A percentile compares a stretch with the other conserved stretches of the same genome.
Evolutionary conservation across 257 asterid species (phyloP).

Genomic region (Jacaranda copaia): DNA sequence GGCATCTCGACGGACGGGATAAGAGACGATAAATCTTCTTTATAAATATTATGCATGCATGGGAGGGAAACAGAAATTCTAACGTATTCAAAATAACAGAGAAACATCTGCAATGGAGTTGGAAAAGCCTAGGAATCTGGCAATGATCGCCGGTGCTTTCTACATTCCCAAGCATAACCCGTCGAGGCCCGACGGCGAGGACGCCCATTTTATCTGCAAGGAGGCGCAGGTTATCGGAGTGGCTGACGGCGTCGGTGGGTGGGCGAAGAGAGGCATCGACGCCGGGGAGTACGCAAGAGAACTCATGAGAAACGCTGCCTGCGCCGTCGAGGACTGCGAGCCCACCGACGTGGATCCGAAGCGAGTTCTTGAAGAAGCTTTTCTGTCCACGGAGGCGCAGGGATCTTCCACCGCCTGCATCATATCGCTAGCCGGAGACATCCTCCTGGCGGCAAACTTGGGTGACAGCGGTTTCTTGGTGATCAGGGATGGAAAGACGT

Average conservation of each 20-base stretch:
- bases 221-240: conserved; percentile 45
- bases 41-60: too few relatives aligned
- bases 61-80: too few relatives aligned
- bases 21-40: too few relatives aligned
- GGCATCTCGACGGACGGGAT: too few relatives aligned
- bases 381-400: neutral
- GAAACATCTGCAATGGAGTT: neutral
- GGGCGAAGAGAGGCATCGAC: conserved; percentile 42
- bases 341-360: conserved; percentile 26
- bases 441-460: conserved; percentile 43
- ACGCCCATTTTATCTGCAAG: conserved; percentile 37
- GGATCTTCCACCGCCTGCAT: conserved; percentile 60
- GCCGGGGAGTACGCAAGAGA: conserved; percentile 47
- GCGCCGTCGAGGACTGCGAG: neutral
- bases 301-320: conserved; percentile 36
- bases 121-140: neutral
- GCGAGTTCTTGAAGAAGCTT: conserved; percentile 32
- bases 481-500: conserved; percentile 36
- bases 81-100: too few relatives aligned
- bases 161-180: conserved; percentile 41
- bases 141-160: conserved; percentile 34
- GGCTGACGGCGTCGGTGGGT: conserved; percentile 57
- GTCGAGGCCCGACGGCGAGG: conserved; percentile 42
- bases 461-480: conserved; percentile 57
- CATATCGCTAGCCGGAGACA: conserved; percentile 16